Conservation (phyloP, 768 basidiomycete genomes). For the Leccinum olivaceopallidum region DNA sequence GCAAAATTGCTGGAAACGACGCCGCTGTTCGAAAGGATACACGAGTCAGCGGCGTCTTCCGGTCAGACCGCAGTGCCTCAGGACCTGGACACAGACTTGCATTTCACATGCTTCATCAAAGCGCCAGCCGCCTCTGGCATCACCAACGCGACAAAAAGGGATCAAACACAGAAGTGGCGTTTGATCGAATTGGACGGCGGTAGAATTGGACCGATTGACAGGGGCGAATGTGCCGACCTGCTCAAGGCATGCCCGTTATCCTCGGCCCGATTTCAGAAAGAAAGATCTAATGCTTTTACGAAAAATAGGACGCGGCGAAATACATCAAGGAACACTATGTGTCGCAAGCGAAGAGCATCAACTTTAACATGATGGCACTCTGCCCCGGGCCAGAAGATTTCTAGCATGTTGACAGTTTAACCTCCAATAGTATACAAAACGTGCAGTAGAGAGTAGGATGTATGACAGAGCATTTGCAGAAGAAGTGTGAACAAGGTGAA, state of each 20-base stretch:
- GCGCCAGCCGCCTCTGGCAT: slow-evolving; percentile 46
- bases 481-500: not conserved
- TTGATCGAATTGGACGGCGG: slow-evolving; percentile 86
- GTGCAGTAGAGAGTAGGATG: slow-evolving; percentile 3
- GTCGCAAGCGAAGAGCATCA: slow-evolving; percentile 36
- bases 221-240: slow-evolving; percentile 61
- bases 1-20: slow-evolving; percentile 76
- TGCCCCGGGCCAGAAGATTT: slow-evolving; percentile 30
- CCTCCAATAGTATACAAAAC: slow-evolving; percentile 8
- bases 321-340: slow-evolving; percentile 47
- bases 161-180: slow-evolving; percentile 36
- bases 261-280: not conserved
- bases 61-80: slow-evolving; percentile 71
- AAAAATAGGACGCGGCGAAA: slow-evolving; percentile 45
- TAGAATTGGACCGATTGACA: slow-evolving; percentile 76
- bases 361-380: slow-evolving; percentile 52
- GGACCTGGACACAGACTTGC: slow-evolving; percentile 71
- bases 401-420: slow-evolving; percentile 8
- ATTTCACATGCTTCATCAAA: slow-evolving; percentile 86
- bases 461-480: not conserved
- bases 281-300: not conserved
- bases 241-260: slow-evolving; percentile 43
- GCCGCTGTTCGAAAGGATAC: slow-evolving; percentile 74
- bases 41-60: slow-evolving; percentile 62
- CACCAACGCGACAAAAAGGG: slow-evolving; percentile 6